phyloP scores from a whole-genome alignment of 176 grass and related monocot genomes.

The Phoenix roebelenii region DNA sequence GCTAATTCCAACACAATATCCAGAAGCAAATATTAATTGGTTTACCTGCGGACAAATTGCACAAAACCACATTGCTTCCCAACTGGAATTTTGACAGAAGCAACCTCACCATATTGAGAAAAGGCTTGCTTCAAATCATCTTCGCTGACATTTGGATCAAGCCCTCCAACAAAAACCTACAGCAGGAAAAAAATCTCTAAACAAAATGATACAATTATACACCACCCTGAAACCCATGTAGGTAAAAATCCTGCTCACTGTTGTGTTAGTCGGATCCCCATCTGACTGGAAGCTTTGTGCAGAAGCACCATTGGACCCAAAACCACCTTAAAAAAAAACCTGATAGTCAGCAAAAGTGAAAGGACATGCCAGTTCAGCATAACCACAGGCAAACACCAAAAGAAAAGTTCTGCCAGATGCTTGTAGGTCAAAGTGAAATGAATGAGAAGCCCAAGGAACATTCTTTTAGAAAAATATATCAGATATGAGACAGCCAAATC shows the following conservation, averaged over 20 bases:
- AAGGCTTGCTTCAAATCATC: constrained; percentile 80
- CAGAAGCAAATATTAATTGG: no score
- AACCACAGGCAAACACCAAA: no score
- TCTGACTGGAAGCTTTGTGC: constrained; percentile 33
- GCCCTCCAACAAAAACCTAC: constrained; percentile 96
- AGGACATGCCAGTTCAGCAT: no score
- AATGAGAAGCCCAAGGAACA: no score
- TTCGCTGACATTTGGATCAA: constrained; percentile 85
- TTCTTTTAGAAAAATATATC: no score
- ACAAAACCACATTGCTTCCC: constrained; percentile 95
- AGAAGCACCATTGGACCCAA: constrained; percentile 46
- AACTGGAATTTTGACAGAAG: constrained; percentile 88
- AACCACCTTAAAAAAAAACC: constrained; percentile 36
- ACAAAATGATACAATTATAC: constrained; percentile 10
- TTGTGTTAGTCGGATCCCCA: constrained; percentile 87
- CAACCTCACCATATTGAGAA: constrained; percentile 77
- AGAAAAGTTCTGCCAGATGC: no score
- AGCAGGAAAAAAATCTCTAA: constrained; percentile 17
- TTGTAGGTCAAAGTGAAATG: no score
- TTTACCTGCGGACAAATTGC: constrained; percentile 83
- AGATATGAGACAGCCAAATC: no score
- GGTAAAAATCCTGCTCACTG: constrained; percentile 42
- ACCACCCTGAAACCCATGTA: constrained; percentile 10
- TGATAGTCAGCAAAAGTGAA: no score
- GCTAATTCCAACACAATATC: no score